Conservation (phyloP, 1,284 basidiomycete genomes). For the Coriolopsis trogii region DNA sequence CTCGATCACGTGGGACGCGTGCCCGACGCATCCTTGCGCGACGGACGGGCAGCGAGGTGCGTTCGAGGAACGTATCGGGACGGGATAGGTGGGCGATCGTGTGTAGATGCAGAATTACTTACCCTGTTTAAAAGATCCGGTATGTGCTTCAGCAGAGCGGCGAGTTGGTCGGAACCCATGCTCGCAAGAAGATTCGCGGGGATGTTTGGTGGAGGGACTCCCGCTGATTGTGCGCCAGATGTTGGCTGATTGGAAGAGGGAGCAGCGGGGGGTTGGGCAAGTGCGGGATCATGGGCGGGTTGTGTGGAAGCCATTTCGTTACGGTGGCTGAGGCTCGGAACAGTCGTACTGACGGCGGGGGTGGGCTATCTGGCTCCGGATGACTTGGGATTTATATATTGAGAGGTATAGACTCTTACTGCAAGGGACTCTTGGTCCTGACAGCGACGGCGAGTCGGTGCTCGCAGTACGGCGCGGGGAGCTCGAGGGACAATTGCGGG, state of each 20-base stretch:
- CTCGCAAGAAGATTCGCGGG: slow-evolving; percentile 15
- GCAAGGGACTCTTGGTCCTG: slow-evolving; percentile 4
- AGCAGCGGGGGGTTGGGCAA: slow-evolving; percentile 22
- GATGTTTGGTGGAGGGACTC: slow-evolving; percentile 11
- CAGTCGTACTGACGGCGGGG: not conserved
- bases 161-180: slow-evolving; percentile 52
- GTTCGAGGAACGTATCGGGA: not conserved
- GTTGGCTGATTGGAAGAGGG: slow-evolving; percentile 14
- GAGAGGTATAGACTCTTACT: not conserved
- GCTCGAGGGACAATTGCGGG: slow-evolving; percentile 25
- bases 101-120: slow-evolving; percentile 7
- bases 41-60: slow-evolving; percentile 10
- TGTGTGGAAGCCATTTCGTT: slow-evolving; percentile 34
- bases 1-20: slow-evolving; percentile 31
- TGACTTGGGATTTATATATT: not conserved
- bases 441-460: slow-evolving; percentile 17
- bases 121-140: slow-evolving; percentile 46
- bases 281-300: slow-evolving; percentile 31
- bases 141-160: slow-evolving; percentile 52
- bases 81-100: slow-evolving; percentile 8
- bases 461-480: slow-evolving; percentile 24
- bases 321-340: slow-evolving; percentile 5
- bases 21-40: slow-evolving; percentile 20
- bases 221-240: slow-evolving; percentile 4
- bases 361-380: not conserved